Evolutionary conservation across 768 basidiomycete genomes (phyloP).

Genomic region (Cystobasidium onofrii): DNA sequence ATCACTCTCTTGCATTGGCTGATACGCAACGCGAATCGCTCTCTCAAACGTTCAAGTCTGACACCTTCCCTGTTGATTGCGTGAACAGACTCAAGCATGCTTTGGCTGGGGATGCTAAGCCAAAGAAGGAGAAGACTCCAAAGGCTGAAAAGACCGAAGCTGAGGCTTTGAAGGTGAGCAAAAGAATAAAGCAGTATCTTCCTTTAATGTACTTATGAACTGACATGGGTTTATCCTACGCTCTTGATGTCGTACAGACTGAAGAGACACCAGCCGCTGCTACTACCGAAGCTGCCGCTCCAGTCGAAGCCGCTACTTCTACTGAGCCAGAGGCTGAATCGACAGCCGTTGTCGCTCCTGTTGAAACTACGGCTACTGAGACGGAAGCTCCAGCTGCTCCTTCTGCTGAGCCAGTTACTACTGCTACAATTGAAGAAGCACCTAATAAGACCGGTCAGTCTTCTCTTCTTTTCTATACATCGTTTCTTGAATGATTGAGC

Average conservation of each 20-base stretch:
- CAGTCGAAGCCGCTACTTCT: background rate
- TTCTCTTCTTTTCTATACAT: background rate
- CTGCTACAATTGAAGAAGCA: slow-evolving; percentile 17
- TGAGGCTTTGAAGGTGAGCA: slow-evolving; percentile 30
- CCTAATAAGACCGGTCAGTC: background rate
- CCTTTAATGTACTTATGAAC: too few relatives aligned
- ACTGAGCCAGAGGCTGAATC: slow-evolving; percentile 13
- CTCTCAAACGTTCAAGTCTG: too few relatives aligned
- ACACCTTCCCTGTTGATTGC: too few relatives aligned
- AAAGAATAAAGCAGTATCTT: too few relatives aligned
- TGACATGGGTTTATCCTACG: too few relatives aligned
- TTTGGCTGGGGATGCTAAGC: slow-evolving; percentile 5
- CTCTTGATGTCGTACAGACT: background rate
- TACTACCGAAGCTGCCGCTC: background rate
- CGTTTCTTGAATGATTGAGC: background rate
- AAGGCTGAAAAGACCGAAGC: slow-evolving; percentile 28
- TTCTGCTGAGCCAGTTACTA: slow-evolving; percentile 1
- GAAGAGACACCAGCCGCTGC: slow-evolving; percentile 15
- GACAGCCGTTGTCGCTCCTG: background rate
- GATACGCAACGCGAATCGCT: too few relatives aligned
- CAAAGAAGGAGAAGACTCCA: slow-evolving; percentile 31
- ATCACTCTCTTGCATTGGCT: background rate
- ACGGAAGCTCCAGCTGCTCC: background rate
- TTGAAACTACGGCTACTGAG: background rate
- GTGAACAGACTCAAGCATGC: slow-evolving; percentile 30